Conservation (phyloP, 331 rosid species). For the Ulmus americana region DNA sequence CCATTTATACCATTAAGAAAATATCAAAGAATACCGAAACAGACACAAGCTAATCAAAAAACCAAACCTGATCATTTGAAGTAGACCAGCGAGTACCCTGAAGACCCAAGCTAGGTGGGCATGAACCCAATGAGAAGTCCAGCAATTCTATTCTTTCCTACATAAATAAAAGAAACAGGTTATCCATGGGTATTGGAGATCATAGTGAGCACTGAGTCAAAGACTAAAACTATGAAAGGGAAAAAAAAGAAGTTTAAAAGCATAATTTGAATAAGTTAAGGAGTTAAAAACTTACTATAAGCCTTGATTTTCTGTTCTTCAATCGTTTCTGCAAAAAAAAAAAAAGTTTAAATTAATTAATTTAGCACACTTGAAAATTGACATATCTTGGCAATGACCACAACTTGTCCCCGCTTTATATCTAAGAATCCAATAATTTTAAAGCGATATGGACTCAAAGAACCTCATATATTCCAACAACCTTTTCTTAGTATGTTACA, state of each 20-base stretch:
- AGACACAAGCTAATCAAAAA: slow-evolving; percentile 18
- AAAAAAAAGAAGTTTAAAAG: slow-evolving; percentile 3
- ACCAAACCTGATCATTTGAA: slow-evolving; percentile 63
- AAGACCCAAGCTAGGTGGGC: slow-evolving; percentile 79
- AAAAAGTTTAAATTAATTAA: not conserved
- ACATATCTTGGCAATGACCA: not conserved
- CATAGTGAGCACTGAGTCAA: slow-evolving; percentile 21
- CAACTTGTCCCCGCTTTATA: not conserved
- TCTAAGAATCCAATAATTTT: not conserved
- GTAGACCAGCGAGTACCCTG: slow-evolving; percentile 85
- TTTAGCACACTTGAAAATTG: slow-evolving; percentile 8
- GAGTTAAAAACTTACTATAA: slow-evolving; percentile 49
- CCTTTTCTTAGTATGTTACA: not conserved
- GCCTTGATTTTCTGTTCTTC: slow-evolving; percentile 71
- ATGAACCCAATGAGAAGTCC: slow-evolving; percentile 75
- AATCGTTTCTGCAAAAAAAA: slow-evolving; percentile 56
- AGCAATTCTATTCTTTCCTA: slow-evolving; percentile 82
- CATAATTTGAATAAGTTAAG: not conserved
- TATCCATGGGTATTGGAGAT: slow-evolving; percentile 17
- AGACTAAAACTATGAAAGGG: not conserved
- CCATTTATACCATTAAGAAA: not conserved
- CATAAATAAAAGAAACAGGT: slow-evolving; percentile 14
- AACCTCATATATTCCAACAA: not conserved
- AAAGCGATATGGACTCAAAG: not conserved
- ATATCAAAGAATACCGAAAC: not conserved